These are phyloP conservation scores for Solanum gandarillasii DNA, from an alignment of 257 asterid genomes.

Conservation along the genomic window DNA sequence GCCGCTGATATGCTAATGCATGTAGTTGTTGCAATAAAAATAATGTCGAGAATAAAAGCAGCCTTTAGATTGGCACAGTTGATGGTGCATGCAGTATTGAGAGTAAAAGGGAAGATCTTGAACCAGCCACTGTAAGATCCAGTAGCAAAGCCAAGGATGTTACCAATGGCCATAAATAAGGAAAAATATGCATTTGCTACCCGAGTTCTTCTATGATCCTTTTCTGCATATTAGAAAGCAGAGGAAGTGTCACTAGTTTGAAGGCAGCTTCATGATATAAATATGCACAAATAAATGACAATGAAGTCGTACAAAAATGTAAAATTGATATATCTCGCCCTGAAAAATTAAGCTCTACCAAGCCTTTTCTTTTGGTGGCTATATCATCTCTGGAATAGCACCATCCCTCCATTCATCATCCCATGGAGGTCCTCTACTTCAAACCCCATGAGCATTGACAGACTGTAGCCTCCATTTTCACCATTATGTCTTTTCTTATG, in stretches of 20 bases:
- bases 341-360: background rate
- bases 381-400: background rate
- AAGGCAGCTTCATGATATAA: background rate
- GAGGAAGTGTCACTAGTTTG: slow-evolving; percentile 1
- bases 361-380: background rate
- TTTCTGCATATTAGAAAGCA: slow-evolving; percentile 27
- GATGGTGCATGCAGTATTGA: slow-evolving; percentile 50
- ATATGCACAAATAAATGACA: background rate
- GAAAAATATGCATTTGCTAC: slow-evolving; percentile 83
- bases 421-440: background rate
- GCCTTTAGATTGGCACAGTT: slow-evolving; percentile 85
- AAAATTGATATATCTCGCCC: background rate
- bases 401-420: background rate
- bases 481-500: background rate
- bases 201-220: slow-evolving; percentile 75
- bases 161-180: slow-evolving; percentile 76
- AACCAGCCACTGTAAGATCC: slow-evolving; percentile 77
- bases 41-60: slow-evolving; percentile 61
- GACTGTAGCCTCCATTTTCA: background rate
- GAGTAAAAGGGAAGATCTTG: slow-evolving; percentile 67
- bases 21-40: slow-evolving; percentile 52
- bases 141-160: slow-evolving; percentile 75
- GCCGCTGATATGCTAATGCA: slow-evolving; percentile 58
- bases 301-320: background rate
- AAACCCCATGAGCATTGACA: background rate